Conservation (phyloP, 2,329 filamentous ascomycete species). For the Podosphaera leucotricha region DNA sequence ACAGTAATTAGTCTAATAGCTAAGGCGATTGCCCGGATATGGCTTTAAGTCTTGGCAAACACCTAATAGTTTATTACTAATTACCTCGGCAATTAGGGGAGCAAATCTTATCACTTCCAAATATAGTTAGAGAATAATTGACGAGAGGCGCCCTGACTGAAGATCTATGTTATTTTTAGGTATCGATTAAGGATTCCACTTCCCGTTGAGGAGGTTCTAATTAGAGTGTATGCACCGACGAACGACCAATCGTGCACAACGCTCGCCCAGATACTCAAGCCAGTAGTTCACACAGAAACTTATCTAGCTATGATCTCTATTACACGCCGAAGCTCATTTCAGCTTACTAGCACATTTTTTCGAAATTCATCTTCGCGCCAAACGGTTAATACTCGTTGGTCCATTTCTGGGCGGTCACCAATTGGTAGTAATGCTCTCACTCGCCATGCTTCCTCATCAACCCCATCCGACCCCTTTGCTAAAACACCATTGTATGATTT, state of each 20-base stretch:
- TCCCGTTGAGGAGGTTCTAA: too few species aligned
- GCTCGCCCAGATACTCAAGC: background rate
- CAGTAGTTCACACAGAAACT: background rate
- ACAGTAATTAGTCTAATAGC: background rate
- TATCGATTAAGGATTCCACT: too few species aligned
- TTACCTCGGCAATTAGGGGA: too few species aligned
- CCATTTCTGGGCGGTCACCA: background rate
- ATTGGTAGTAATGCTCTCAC: background rate
- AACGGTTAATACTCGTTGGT: background rate
- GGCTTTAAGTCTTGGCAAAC: too few species aligned
- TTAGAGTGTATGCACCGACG: too few species aligned
- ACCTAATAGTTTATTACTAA: too few species aligned
- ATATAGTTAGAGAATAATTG: too few species aligned
- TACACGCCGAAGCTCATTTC: background rate
- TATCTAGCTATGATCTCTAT: background rate
- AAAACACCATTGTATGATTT: slow-evolving; percentile 60
- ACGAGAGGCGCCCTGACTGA: too few species aligned
- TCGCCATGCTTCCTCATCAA: slow-evolving; percentile 7
- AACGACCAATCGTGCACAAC: background rate
- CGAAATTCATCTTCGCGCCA: background rate
- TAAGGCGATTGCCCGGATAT: too few species aligned
- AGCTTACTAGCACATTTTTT: background rate
- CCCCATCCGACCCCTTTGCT: slow-evolving; percentile 18
- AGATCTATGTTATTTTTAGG: too few species aligned
- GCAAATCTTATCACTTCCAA: too few species aligned